A percentile compares a stretch with the other conserved stretches of the same genome.
Conservation (phyloP, 345 rosid species). For the Brassica carinata region DNA sequence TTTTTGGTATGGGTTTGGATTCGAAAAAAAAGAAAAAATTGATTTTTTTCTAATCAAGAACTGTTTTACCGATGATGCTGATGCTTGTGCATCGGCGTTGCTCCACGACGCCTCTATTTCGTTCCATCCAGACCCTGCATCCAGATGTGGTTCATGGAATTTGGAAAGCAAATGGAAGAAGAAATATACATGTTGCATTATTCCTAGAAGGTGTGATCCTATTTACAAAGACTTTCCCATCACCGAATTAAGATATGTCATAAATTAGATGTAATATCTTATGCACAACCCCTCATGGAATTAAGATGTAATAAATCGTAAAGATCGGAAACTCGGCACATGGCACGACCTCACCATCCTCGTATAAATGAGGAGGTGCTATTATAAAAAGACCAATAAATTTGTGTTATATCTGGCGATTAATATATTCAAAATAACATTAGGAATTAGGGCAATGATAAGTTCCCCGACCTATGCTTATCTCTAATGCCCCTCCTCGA, state of each 20-base stretch:
- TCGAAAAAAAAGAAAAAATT: too few species aligned
- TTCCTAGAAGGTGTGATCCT: neutral
- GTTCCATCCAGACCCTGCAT: neutral
- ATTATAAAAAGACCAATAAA: neutral
- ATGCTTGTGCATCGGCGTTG: too few species aligned
- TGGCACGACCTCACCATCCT: slow-evolving; percentile 57
- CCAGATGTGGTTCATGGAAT: neutral
- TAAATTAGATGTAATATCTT: neutral
- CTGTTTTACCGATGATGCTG: too few species aligned
- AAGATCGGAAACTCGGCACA: slow-evolving; percentile 41
- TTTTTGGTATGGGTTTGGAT: too few species aligned
- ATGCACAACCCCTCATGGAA: neutral
- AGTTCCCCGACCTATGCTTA: neutral
- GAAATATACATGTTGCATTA: neutral
- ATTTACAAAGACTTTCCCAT: neutral
- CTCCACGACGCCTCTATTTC: neutral
- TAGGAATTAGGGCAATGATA: too few species aligned
- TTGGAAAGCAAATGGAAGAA: too few species aligned
- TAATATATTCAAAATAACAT: neutral
- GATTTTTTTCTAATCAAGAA: too few species aligned
- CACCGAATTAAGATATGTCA: neutral
- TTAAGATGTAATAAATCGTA: neutral
- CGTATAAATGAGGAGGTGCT: slow-evolving; percentile 27
- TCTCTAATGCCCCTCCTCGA: too few species aligned
- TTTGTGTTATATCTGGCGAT: neutral